Percentiles rank a stretch among this genome's conserved stretches.
Conservation (phyloP, 202 grass and related monocot species). For the Schoenoplectus tabernaemontani region DNA sequence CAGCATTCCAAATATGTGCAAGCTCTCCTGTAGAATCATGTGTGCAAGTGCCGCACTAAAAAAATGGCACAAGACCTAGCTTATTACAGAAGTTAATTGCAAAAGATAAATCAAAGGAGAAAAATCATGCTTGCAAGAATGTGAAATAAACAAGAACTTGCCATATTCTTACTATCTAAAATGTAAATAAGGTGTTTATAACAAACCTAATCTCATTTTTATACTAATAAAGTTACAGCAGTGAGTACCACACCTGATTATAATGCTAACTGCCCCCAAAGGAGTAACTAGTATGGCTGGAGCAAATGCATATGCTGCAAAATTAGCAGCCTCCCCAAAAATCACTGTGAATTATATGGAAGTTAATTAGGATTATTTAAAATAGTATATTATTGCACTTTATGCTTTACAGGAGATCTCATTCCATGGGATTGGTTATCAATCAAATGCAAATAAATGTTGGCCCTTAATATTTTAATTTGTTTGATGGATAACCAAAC, state of each 20-base stretch:
- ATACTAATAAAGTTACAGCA: slow-evolving; percentile 5
- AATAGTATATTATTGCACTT: not conserved
- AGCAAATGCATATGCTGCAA: slow-evolving; percentile 95
- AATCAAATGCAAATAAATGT: not conserved
- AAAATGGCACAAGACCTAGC: slow-evolving; percentile 30
- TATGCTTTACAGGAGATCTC: not conserved
- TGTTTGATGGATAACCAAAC: not conserved
- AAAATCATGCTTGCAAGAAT: too few species aligned
- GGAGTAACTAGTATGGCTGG: slow-evolving; percentile 95
- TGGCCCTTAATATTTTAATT: not conserved
- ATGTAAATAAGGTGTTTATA: not conserved
- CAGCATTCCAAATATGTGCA: slow-evolving; percentile 86
- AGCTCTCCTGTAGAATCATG: slow-evolving; percentile 71
- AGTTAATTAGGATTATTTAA: slow-evolving; percentile 7
- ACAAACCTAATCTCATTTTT: not conserved
- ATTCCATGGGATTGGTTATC: not conserved
- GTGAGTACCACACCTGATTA: slow-evolving; percentile 61
- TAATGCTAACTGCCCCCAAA: slow-evolving; percentile 94
- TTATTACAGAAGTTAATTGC: slow-evolving; percentile 10
- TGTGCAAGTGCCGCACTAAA: slow-evolving; percentile 84
- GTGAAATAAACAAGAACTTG: not conserved
- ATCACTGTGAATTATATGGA: slow-evolving; percentile 52
- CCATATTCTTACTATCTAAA: not conserved
- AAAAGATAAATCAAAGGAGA: not conserved
- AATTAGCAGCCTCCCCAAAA: slow-evolving; percentile 89